phyloP scores from a whole-genome alignment of 2,329 filamentous ascomycete genomes.

The Rutstroemia sp. region DNA sequence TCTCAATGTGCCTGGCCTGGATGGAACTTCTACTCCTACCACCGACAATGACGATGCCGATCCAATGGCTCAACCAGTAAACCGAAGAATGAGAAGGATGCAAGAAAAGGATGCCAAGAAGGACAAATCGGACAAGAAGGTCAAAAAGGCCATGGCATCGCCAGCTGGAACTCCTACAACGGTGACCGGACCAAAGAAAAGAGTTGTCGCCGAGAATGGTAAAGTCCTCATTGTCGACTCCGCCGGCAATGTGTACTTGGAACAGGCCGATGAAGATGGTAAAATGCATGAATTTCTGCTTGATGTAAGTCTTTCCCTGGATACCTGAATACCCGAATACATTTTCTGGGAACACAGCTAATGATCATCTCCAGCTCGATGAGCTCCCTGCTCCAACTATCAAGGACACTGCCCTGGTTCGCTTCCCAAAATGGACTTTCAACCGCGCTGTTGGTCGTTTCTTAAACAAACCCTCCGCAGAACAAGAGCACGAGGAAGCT shows the following conservation, averaged over 20 bases:
- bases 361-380: conserved; percentile 47
- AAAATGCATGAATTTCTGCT: conserved; percentile 76
- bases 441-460: conserved; percentile 45
- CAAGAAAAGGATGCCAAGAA: conserved; percentile 80
- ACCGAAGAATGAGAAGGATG: conserved; percentile 79
- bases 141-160: conserved; percentile 41
- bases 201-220: conserved; percentile 88
- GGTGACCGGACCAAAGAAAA: conserved; percentile 70
- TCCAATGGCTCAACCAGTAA: conserved; percentile 51
- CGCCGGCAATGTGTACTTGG: conserved; percentile 86
- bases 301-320: conserved; percentile 55
- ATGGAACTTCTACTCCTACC: conserved; percentile 38
- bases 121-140: conserved; percentile 52
- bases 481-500: conserved; percentile 32
- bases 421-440: conserved; percentile 70
- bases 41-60: conserved; percentile 41
- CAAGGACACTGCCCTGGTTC: conserved; percentile 74
- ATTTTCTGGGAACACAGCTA: no score
- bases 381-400: conserved; percentile 74
- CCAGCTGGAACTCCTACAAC: conserved; percentile 33
- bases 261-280: conserved; percentile 84
- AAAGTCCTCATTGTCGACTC: conserved; percentile 92
- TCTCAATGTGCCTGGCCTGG: conserved; percentile 61
- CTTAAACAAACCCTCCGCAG: conserved; percentile 32
- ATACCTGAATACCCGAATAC: no score